Base-by-base conservation (phyloP, 192 early-diverging fungal genomes). In the Dissophora globulifera region DNA sequence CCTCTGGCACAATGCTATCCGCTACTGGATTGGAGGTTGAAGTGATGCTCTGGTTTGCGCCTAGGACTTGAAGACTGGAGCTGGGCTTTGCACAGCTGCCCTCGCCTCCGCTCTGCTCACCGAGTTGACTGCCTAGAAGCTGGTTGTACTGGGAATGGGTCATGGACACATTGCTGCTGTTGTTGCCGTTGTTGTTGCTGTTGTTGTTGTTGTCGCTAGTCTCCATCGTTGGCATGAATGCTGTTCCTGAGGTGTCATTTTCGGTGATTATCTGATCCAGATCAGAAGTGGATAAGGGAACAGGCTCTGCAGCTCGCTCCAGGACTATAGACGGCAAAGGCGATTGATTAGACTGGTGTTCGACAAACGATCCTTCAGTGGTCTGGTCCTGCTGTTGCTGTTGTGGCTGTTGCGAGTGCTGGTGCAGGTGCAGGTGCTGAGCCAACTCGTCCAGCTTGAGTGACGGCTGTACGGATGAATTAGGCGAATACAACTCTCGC, bases 31-130 rank as follows among this genome's bases (percentile, higher is more conserved):
- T 27, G 2, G 53, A 48, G 17, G 46, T 10, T 6, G 65, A 68
- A 23, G 50, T 1, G 0, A 68, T 15, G 16, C 56, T 58, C 0
- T 68, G 54, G 32, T 68, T 58, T 3, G 65, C 65, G 15, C 65
- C 65, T 4, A 68, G 35, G 11, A 68, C 65, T 25, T 58, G 65
- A 1, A 68, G 35, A 17, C 45, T 58, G 33, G 61, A 49, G 22
- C 54, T 53, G 4, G 38, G 22, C n/a, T 23, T 40, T 5, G 13
- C 40, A 25, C 54, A 50, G 27, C 52, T 52, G 23, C 47, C 45
- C 2, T 65, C 62, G 62, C 45, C 9, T 25, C 62, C 47, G 53
- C 51, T 0, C 19, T 40, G 20, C 31, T 50, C 49, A 53, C 43
- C 17, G 16, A 17, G 4, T 9, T 45, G 43, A 45, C 17, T 5